These are phyloP conservation scores for Arthrobotrys conoides DNA, from an alignment of 2,329 filamentous ascomycete genomes.

Conservation along the genomic window DNA sequence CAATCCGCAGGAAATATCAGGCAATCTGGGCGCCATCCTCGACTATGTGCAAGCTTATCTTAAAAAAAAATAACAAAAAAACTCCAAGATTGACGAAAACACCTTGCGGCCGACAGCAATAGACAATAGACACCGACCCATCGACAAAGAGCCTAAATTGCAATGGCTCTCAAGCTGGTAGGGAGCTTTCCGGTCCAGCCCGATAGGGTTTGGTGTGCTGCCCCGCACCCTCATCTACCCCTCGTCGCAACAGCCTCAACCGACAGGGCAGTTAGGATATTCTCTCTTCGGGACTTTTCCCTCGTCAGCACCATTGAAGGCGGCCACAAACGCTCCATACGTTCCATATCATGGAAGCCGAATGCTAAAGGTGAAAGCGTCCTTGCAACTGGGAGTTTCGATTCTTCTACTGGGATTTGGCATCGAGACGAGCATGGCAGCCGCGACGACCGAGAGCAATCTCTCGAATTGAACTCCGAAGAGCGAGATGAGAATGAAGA, in stretches of 20 bases:
- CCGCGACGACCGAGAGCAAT: slow-evolving; percentile 65
- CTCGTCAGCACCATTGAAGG: slow-evolving; percentile 84
- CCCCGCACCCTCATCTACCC: slow-evolving; percentile 87
- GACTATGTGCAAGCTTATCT: no score
- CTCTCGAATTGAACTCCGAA: slow-evolving; percentile 67
- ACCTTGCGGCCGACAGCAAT: no score
- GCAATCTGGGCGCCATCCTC: not conserved
- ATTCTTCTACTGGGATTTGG: slow-evolving; percentile 90
- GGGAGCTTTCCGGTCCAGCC: slow-evolving; percentile 70
- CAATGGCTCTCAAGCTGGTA: slow-evolving; percentile 62
- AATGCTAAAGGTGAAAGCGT: slow-evolving; percentile 77
- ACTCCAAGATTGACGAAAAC: not conserved
- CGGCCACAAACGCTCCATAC: slow-evolving; percentile 91
- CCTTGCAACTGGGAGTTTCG: slow-evolving; percentile 92
- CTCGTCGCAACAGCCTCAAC: slow-evolving; percentile 90
- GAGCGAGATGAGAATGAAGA: slow-evolving; percentile 77
- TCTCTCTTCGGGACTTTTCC: slow-evolving; percentile 84
- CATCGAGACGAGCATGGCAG: slow-evolving; percentile 71
- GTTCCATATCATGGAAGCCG: slow-evolving; percentile 89
- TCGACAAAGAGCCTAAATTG: not conserved
- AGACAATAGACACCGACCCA: no score
- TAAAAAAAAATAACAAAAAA: no score
- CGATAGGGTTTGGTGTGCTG: slow-evolving; percentile 85
- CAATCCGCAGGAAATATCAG: slow-evolving; percentile 1
- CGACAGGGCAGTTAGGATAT: slow-evolving; percentile 88